phyloP scores from a whole-genome alignment of 208 protist genomes.

The Leishmania braziliensis region DNA sequence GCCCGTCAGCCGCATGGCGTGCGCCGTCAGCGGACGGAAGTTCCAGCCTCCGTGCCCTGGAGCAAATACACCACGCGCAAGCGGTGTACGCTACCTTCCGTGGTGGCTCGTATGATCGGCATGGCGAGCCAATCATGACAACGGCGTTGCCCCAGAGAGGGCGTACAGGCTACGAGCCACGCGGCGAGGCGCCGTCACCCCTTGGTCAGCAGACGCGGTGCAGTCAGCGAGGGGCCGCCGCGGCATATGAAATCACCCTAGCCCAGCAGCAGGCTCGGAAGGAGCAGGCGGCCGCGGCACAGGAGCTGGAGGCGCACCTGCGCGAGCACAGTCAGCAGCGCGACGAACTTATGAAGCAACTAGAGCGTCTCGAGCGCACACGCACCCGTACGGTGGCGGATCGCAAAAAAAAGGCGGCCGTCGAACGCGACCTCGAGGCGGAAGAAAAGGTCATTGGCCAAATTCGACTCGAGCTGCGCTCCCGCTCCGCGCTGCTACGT shows the following conservation, averaged over 20 bases:
- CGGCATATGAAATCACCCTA: slow-evolving; percentile 25
- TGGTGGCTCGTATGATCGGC: slow-evolving; percentile 7
- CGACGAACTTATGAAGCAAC: slow-evolving; percentile 55
- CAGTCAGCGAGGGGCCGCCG: slow-evolving; percentile 12
- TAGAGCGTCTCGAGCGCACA: slow-evolving; percentile 63
- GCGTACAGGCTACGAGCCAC: neutral
- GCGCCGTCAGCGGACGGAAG: slow-evolving; percentile 1
- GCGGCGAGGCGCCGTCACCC: neutral
- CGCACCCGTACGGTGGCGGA: slow-evolving; percentile 58
- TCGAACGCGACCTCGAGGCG: slow-evolving; percentile 49
- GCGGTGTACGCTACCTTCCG: slow-evolving; percentile 2
- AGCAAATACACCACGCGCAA: slow-evolving; percentile 16
- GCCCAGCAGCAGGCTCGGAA: slow-evolving; percentile 32
- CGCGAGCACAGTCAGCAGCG: slow-evolving; percentile 49
- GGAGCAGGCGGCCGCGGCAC: slow-evolving; percentile 24
- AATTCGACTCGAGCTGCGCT: slow-evolving; percentile 61
- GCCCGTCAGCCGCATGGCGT: neutral
- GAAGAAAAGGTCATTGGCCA: slow-evolving; percentile 59
- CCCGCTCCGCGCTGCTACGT: slow-evolving; percentile 8
- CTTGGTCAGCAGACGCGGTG: neutral
- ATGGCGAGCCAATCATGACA: neutral
- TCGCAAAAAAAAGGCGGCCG: slow-evolving; percentile 40
- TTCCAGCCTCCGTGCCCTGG: slow-evolving; percentile 5
- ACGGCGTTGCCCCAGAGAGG: neutral
- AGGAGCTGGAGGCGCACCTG: slow-evolving; percentile 60